Evolutionary conservation across 2,329 filamentous ascomycete genomes (phyloP).

Genomic region (Verticillium dahliae): DNA sequence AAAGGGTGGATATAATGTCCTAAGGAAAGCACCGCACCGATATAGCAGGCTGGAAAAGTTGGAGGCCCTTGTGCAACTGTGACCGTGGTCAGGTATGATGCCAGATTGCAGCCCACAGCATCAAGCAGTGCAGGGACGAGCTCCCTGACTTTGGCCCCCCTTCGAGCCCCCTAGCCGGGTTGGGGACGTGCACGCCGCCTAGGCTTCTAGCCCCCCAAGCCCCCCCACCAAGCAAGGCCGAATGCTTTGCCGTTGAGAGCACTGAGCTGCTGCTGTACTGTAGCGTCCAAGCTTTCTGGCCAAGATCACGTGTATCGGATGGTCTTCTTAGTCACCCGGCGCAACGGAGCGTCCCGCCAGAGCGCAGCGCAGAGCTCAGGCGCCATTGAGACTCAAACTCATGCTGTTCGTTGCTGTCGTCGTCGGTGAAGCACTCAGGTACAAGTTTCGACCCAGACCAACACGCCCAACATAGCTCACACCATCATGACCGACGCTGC

Average conservation of each 20-base stretch:
- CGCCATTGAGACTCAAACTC: conserved; percentile 1
- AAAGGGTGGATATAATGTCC: background rate
- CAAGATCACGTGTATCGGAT: background rate
- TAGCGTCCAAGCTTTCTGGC: background rate
- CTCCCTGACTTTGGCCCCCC: background rate
- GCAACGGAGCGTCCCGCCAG: background rate
- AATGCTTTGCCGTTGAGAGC: background rate
- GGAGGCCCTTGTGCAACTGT: conserved; percentile 1
- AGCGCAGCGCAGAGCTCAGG: conserved; percentile 3
- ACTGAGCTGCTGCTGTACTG: background rate
- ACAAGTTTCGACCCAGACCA: background rate
- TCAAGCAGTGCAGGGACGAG: conserved; percentile 5
- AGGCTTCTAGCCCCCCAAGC: background rate
- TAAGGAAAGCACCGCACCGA: background rate
- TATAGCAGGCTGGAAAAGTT: background rate
- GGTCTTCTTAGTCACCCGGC: background rate
- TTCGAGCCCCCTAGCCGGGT: background rate
- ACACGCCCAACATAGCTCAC: background rate
- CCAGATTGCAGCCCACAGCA: conserved; percentile 14
- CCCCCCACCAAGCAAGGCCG: background rate
- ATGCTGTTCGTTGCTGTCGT: background rate
- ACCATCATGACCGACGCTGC: conserved; percentile 68
- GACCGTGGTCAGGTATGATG: conserved; percentile 11
- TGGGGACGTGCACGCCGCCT: background rate
- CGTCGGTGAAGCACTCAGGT: background rate